phyloP scores from a whole-genome alignment of 2,329 filamentous ascomycete genomes.

The Dissoconium aciculare region DNA sequence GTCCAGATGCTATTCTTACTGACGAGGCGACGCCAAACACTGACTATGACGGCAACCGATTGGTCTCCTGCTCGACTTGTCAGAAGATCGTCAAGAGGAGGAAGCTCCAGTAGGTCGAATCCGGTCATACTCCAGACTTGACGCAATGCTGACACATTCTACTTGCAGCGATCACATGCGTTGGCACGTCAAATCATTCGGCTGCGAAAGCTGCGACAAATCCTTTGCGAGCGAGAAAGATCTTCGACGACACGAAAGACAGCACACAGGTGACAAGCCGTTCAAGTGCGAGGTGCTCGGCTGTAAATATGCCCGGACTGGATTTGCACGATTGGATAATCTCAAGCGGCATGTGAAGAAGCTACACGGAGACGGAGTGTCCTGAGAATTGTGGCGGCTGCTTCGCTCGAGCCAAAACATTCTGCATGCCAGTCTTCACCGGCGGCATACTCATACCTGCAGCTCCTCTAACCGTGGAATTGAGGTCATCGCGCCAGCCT shows the following conservation, averaged over 20 bases:
- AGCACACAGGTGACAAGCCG: constrained; percentile 1
- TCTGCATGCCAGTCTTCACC: too few species aligned
- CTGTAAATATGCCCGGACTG: constrained; percentile 1
- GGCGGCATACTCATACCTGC: too few species aligned
- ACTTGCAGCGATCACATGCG: background rate
- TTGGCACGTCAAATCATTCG: background rate
- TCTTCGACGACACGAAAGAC: background rate
- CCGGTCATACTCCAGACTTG: too few species aligned
- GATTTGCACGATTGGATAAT: background rate
- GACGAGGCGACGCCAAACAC: too few species aligned
- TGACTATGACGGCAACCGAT: background rate
- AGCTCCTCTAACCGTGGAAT: too few species aligned
- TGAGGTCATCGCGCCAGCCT: constrained; percentile 47
- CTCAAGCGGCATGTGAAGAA: background rate
- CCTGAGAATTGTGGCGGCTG: too few species aligned
- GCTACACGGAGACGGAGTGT: background rate
- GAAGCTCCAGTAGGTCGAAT: background rate
- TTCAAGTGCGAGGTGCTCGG: background rate
- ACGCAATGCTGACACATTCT: too few species aligned
- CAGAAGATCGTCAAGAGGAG: background rate
- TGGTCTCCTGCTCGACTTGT: background rate
- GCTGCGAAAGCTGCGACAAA: background rate
- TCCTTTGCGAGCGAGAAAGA: background rate
- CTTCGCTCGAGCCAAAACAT: too few species aligned
- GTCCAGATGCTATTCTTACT: too few species aligned